phyloP scores from a whole-genome alignment of 2,329 filamentous ascomycete species.

The Trichoderma sp. region DNA sequence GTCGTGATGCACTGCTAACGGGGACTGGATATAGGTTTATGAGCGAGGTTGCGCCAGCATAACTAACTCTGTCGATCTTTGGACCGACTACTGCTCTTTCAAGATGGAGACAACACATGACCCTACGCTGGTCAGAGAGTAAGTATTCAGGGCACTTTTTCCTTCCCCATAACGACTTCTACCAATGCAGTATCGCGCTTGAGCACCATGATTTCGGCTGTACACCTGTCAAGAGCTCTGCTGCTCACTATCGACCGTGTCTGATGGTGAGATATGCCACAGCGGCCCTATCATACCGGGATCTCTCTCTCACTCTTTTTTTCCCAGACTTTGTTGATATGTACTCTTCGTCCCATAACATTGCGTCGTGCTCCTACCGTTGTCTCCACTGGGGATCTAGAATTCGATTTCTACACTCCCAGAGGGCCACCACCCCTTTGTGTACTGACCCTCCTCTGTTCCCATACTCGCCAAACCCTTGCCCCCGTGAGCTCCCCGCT shows the following conservation, averaged over 20 bases:
- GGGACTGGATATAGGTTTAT: conserved; percentile 66
- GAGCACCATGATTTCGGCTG: conserved; percentile 45
- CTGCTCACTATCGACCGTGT: conserved; percentile 42
- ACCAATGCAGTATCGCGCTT: conserved; percentile 47
- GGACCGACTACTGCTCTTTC: conserved; percentile 96
- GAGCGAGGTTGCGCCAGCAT: conserved; percentile 94
- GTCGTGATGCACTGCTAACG: background rate
- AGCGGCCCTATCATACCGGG: conserved; percentile 57
- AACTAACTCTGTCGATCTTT: conserved; percentile 90
- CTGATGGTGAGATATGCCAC: conserved; percentile 72
- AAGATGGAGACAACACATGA: conserved; percentile 98
- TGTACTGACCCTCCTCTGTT: conserved; percentile 62
- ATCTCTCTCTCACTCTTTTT: conserved; percentile 65
- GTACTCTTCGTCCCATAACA: conserved; percentile 41
- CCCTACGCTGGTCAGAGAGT: conserved; percentile 96
- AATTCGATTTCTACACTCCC: conserved; percentile 49
- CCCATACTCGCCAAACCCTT: conserved; percentile 35
- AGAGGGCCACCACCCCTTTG: conserved; percentile 46
- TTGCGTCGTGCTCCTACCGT: conserved; percentile 43
- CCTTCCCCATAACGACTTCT: conserved; percentile 65
- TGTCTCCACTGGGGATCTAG: conserved; percentile 38
- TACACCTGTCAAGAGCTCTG: conserved; percentile 40
- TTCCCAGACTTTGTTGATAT: conserved; percentile 62
- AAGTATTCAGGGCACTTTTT: conserved; percentile 76
- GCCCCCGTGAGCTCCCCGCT: conserved; percentile 31